Base-by-base conservation (phyloP, 1,139 yeast genomes). In the Saccharomyces pastorianus region DNA sequence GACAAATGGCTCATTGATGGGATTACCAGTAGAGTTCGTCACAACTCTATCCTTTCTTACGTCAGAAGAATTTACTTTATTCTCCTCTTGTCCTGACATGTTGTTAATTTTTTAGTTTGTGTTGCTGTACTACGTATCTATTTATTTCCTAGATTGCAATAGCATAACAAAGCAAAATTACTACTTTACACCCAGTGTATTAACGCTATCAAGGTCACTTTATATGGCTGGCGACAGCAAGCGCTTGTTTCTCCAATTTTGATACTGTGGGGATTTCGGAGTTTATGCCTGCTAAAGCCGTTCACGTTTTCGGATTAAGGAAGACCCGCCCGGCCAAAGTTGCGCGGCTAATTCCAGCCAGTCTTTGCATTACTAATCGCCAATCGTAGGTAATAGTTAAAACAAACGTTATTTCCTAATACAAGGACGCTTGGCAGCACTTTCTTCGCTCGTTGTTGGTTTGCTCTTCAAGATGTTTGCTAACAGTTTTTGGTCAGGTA, bases 11-110 rank as follows among this genome's bases (percentile, higher is more conserved):
- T 71, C 72, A 51, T 69, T 69, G 51, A 71, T 80, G 50, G 95
- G 95, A 64, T 82, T 78, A 55, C 95, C 95, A 66, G 83, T 83
- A 59, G 90, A 80, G 61, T 86, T 83, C n/a, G 95, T 72, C 48
- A 71, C 71, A 17, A 65, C 63, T 46, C 69, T 58, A 56, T 65
- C 70, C 20, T 55, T 50, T 52, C 70, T 60, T 26, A 65, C 68
- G 27, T 63, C 64, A 11, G 64, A 55, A n/a, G 59, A 58, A 53
- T 65, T 65, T 2, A 38, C 44, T 38, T 38, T n/a, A 8, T 38
- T 17, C 62, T 60, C 26, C 48, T 51, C 25, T 13, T 20, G 25
- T 20, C 20, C 26, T 9, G 6, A 38, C 23, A 20, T 20, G 23
- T 20, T 20, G 23, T 20, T 20, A 20, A 3, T 20, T 20, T 20